Base-by-base conservation (phyloP, 2,329 filamentous ascomycete species). In the Aspergillus pseudoviridinutans region DNA sequence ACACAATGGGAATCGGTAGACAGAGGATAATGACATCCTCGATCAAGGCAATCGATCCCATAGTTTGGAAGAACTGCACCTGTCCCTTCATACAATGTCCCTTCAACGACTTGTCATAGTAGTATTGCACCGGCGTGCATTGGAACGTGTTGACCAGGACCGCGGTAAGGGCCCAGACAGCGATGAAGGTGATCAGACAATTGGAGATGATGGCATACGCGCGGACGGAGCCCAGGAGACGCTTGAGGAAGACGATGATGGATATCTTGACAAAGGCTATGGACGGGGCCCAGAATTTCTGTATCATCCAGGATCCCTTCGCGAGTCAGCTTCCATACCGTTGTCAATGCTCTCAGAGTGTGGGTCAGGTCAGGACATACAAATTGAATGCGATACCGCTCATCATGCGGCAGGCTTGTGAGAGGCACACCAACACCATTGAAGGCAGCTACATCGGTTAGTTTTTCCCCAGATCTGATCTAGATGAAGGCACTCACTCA, bases 241-340 rank as follows among this genome's bases (percentile, higher is more conserved):
- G 59, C 20, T 50, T 49, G 6, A 61, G 49, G 14, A 61, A 56
- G n/a, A 61, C 49, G 22, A 61, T 27, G 20, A 61, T 61, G 12
- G 57, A 59, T 12, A 61, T 57, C 50, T 61, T 61, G 32, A 57
- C 52, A 29, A 61, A 59, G 20, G 54, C 54, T 27, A 56, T 55
- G 3, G 59, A 56, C 4, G 57, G 54, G 3, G 57, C 57, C 59
- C 59, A 61, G 32, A 61, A 61, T 12, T 61, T 61, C 20, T 59
- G 57, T 28, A 58, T 59, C 52, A 59, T 58, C 59, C 59, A 61
- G 3, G 57, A 61, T 24, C 44, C 54, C 58, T 59, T 24, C 22
- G 12, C 14, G 3, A 17, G 32, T 38, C 5, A 38, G 32, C 32
- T 38, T 17, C 1, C 20, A 24, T 27, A 10, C 29, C 12, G 9